Evolutionary conservation across 352 stramenopile genomes (phyloP).

Genomic region (Globisporangium cystogenes): DNA sequence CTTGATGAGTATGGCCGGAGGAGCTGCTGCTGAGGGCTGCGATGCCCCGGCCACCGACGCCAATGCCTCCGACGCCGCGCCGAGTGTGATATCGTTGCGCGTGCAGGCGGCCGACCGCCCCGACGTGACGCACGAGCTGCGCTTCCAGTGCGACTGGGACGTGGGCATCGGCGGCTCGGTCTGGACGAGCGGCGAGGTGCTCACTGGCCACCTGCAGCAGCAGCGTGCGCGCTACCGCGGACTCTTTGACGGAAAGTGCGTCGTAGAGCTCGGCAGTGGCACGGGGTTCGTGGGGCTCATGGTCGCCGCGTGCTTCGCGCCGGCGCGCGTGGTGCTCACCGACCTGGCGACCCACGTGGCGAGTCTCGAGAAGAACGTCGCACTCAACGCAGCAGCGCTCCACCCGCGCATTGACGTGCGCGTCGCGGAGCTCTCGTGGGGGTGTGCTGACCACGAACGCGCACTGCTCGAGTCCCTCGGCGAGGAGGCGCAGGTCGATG

Average conservation of each 20-base stretch:
- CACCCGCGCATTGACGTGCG: conserved; percentile 33
- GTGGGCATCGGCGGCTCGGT: conserved; percentile 78
- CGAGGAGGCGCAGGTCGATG: conserved; percentile 31
- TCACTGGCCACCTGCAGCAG: conserved; percentile 51
- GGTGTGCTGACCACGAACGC: conserved; percentile 30
- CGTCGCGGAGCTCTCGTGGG: conserved; percentile 58
- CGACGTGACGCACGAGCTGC: conserved; percentile 23
- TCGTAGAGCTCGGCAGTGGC: conserved; percentile 75
- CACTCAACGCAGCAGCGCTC: conserved; percentile 31
- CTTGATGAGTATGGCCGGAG: too few relatives aligned
- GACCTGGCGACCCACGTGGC: conserved; percentile 55
- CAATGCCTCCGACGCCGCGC: too few relatives aligned
- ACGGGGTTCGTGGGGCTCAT: conserved; percentile 74
- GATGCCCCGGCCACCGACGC: too few relatives aligned
- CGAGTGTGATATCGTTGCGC: conserved; percentile 32
- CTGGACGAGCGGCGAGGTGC: conserved; percentile 77
- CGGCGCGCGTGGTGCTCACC: conserved; percentile 53
- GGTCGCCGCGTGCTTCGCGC: conserved; percentile 52
- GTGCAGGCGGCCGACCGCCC: conserved; percentile 32
- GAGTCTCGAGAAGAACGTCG: conserved; percentile 55
- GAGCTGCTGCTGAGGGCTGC: neutral
- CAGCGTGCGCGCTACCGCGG: conserved; percentile 39
- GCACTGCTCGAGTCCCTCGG: conserved; percentile 24
- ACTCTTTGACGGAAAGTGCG: conserved; percentile 51
- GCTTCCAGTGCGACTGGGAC: conserved; percentile 77